Conservation (phyloP, 352 stramenopile species). For the Globisporangium echinulatum region DNA sequence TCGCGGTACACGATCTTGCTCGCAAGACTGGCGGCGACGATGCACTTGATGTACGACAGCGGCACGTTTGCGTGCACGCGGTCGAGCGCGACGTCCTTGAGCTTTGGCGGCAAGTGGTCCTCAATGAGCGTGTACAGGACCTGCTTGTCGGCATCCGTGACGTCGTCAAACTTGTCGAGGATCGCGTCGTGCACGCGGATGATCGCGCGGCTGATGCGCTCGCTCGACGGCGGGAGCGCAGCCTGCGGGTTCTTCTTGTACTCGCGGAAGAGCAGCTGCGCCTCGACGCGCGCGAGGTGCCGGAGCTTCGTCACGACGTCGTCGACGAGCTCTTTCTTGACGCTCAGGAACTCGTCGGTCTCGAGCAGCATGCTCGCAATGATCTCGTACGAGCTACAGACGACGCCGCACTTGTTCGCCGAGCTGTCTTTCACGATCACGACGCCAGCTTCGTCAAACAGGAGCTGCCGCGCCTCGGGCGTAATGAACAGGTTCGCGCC, state of each 20-base stretch:
- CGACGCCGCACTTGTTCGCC: conserved; percentile 84
- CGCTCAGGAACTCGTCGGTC: conserved; percentile 94
- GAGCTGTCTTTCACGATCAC: conserved; percentile 98
- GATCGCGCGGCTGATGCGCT: conserved; percentile 95
- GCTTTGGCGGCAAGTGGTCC: conserved; percentile 91
- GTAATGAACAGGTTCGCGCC: conserved; percentile 86
- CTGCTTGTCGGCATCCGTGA: conserved; percentile 78
- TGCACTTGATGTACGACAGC: conserved; percentile 95
- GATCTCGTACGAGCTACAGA: conserved; percentile 85
- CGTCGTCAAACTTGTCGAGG: conserved; percentile 87
- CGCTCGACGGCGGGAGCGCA: conserved; percentile 88
- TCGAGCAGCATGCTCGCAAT: conserved; percentile 93
- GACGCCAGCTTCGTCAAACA: conserved; percentile 95
- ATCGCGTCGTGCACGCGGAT: conserved; percentile 95
- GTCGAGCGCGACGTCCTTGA: conserved; percentile 92
- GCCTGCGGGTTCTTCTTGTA: conserved; percentile 87
- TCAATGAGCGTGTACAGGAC: conserved; percentile 82
- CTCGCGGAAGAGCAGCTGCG: conserved; percentile 97
- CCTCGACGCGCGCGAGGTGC: conserved; percentile 90
- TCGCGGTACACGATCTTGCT: conserved; percentile 98
- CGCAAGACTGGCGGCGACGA: conserved; percentile 93
- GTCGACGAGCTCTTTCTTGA: conserved; percentile 92
- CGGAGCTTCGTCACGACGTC: conserved; percentile 95
- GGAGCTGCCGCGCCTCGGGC: conserved; percentile 74
- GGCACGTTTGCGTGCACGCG: conserved; percentile 91